Evolutionary conservation across 2,329 filamentous ascomycete genomes (phyloP).

Genomic region (Myotisia sp.): DNA sequence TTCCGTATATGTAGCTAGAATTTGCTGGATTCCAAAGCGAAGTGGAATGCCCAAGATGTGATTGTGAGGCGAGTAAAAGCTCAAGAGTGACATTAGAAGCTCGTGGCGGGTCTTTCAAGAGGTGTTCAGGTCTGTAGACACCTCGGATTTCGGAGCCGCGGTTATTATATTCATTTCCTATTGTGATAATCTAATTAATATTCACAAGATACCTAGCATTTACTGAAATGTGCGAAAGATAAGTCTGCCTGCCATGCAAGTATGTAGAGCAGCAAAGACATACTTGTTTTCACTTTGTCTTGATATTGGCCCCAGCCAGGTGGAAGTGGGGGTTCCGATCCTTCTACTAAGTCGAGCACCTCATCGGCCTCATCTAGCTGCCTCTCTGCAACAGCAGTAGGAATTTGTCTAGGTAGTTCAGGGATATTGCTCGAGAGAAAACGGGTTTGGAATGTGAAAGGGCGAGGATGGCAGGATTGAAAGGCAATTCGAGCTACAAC

Average conservation of each 20-base stretch:
- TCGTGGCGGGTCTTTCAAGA: slow-evolving; percentile 54
- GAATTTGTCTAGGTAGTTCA: slow-evolving; percentile 11
- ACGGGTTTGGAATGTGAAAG: not conserved
- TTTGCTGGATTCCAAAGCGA: slow-evolving; percentile 92
- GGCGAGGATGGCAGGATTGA: not conserved
- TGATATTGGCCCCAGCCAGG: not conserved
- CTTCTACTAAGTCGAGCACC: slow-evolving; percentile 5
- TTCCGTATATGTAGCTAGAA: slow-evolving; percentile 83
- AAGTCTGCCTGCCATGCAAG: not conserved
- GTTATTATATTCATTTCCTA: slow-evolving; percentile 21
- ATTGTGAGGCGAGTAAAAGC: slow-evolving; percentile 73
- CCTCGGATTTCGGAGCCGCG: slow-evolving; percentile 20
- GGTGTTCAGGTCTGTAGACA: slow-evolving; percentile 21
- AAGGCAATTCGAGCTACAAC: slow-evolving; percentile 6
- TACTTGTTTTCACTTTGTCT: not conserved
- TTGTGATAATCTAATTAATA: not conserved
- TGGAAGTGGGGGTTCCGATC: slow-evolving; percentile 4
- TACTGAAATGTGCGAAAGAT: not conserved
- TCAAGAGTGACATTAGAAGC: slow-evolving; percentile 78
- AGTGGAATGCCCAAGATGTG: slow-evolving; percentile 79
- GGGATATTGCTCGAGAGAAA: slow-evolving; percentile 1
- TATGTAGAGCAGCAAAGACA: not conserved
- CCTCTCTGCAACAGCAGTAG: slow-evolving; percentile 8
- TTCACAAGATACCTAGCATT: slow-evolving; percentile 2
- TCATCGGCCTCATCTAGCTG: slow-evolving; percentile 11